Evolutionary conservation across 805 yeast species (phyloP).

Genomic region (Nakazawaea ishiwadae): DNA sequence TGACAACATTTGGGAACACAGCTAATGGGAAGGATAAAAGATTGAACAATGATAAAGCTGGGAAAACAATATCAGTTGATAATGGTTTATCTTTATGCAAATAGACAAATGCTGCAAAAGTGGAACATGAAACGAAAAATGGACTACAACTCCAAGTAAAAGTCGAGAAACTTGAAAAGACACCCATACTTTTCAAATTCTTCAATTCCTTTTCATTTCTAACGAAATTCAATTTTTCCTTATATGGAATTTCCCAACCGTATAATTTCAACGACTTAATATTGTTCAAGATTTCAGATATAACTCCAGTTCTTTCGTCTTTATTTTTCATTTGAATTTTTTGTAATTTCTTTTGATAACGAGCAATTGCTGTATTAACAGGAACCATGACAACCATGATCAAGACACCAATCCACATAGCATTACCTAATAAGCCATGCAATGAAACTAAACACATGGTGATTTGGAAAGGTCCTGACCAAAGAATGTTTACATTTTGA

Average conservation of each 20-base stretch:
- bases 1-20: constrained; percentile 85
- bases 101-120: constrained; percentile 77
- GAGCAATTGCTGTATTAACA: constrained; percentile 64
- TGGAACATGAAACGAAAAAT: constrained; percentile 80
- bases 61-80: constrained; percentile 87
- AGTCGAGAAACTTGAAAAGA: constrained; percentile 61
- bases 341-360: constrained; percentile 66
- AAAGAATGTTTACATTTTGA: constrained; percentile 71
- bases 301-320: constrained; percentile 87
- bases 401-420: constrained; percentile 96
- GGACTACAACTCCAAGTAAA: constrained; percentile 88
- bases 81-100: constrained; percentile 57
- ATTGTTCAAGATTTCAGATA: constrained; percentile 84
- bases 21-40: constrained; percentile 88
- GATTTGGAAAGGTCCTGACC: constrained; percentile 95
- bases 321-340: constrained; percentile 84
- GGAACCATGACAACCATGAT: constrained; percentile 79
- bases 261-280: constrained; percentile 90
- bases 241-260: constrained; percentile 93
- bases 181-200: constrained; percentile 70
- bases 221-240: constrained; percentile 65
- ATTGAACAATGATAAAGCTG: constrained; percentile 86
- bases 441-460: constrained; percentile 68
- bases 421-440: constrained; percentile 68
- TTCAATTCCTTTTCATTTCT: constrained; percentile 84